Evolutionary conservation across 164 flowering plant genomes (phyloP).

Genomic region (Litsea cubeba): DNA sequence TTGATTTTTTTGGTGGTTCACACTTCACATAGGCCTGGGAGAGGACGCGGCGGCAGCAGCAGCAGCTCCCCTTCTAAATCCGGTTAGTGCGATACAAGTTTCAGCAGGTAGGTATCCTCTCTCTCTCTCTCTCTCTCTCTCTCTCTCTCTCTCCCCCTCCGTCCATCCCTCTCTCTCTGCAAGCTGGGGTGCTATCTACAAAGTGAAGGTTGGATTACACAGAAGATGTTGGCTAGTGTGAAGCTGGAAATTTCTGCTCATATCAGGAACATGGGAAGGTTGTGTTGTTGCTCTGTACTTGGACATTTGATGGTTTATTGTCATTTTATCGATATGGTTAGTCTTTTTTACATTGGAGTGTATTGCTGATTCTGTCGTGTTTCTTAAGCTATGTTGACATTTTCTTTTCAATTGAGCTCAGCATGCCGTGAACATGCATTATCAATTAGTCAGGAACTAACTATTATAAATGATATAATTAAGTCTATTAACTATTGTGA

Average conservation of each 20-base stretch:
- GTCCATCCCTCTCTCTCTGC: background rate
- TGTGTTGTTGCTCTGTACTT: background rate
- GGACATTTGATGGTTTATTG: too few relatives aligned
- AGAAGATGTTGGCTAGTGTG: background rate
- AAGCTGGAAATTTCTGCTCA: background rate
- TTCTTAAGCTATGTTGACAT: too few relatives aligned
- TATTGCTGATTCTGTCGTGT: too few relatives aligned
- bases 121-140: background rate
- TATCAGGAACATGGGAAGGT: background rate
- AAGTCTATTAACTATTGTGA: too few relatives aligned
- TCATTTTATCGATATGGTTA: too few relatives aligned
- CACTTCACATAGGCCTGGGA: conserved; percentile 37
- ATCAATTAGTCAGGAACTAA: too few relatives aligned
- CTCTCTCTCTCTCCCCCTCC: background rate
- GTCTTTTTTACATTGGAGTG: too few relatives aligned
- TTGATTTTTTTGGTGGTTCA: background rate
- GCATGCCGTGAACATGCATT: too few relatives aligned
- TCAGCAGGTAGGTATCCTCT: background rate
- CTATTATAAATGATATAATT: too few relatives aligned
- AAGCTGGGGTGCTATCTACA: background rate
- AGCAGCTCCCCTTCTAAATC: conserved; percentile 33
- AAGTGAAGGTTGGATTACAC: conserved; percentile 2
- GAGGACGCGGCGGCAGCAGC: conserved; percentile 62
- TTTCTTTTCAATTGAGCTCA: too few relatives aligned
- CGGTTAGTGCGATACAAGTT: conserved; percentile 3